Conservation (phyloP, 1,139 yeast species). For the Yamadazyma atlantica region DNA sequence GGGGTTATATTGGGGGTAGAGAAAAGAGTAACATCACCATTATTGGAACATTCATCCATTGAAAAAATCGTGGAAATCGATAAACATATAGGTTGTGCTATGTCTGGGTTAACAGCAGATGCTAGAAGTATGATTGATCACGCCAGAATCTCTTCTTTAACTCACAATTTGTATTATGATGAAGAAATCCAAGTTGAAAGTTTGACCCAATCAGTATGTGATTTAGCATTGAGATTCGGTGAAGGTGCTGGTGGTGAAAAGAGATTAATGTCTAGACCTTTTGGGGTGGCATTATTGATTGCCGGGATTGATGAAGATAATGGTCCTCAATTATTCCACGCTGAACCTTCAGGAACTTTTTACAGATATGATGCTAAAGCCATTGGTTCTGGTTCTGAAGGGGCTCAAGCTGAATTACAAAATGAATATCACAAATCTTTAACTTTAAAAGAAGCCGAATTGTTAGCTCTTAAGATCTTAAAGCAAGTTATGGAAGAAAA, state of each 20-base stretch:
- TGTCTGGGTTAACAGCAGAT: constrained; percentile 98
- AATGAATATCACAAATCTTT: constrained; percentile 94
- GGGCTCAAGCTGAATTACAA: constrained; percentile 97
- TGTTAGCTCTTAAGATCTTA: constrained; percentile 81
- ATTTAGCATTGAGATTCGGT: constrained; percentile 93
- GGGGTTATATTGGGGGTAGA: constrained; percentile 97
- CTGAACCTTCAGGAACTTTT: constrained; percentile 99
- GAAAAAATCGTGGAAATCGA: constrained; percentile 97
- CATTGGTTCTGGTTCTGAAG: constrained; percentile 98
- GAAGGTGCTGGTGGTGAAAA: constrained; percentile 99
- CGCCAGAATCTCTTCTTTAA: constrained; percentile 88
- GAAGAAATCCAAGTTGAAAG: constrained; percentile 93
- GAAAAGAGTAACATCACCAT: constrained; percentile 90
- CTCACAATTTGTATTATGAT: constrained; percentile 87
- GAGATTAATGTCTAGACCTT: constrained; percentile 96
- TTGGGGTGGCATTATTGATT: constrained; percentile 94
- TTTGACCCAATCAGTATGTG: constrained; percentile 95
- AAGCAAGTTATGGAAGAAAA: constrained; percentile 99
- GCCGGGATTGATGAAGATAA: constrained; percentile 92
- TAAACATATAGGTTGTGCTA: constrained; percentile 94
- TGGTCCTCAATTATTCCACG: constrained; percentile 96
- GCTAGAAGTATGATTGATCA: constrained; percentile 99
- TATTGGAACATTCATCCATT: constrained; percentile 88
- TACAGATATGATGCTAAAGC: constrained; percentile 98
- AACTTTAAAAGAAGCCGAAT: constrained; percentile 92